Percentiles rank a stretch among this genome's conserved stretches.
phyloP scores from a whole-genome alignment of 192 early-diverging fungal genomes.

The Phlyctochytrium planicorne region DNA sequence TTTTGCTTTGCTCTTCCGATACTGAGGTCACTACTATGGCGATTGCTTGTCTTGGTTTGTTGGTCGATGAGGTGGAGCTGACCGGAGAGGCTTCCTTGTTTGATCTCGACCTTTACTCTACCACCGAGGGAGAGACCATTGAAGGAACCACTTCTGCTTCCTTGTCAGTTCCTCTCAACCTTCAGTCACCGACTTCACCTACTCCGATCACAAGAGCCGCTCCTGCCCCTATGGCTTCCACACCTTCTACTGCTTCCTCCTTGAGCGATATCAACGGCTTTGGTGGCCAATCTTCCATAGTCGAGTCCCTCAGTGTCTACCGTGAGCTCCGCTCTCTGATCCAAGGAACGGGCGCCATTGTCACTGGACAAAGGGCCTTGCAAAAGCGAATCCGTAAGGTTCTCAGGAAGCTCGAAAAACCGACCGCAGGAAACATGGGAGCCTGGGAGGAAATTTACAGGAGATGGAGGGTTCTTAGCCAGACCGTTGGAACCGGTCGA shows the following conservation, averaged over 20 bases:
- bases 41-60: constrained; percentile 62
- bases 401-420: constrained; percentile 61
- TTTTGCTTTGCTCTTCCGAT: constrained; percentile 74
- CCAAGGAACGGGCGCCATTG: constrained; percentile 24
- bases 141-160: not conserved
- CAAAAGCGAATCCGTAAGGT: constrained; percentile 74
- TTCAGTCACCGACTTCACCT: constrained; percentile 23
- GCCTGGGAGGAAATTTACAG: constrained; percentile 83
- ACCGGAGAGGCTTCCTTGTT: constrained; percentile 49
- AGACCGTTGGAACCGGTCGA: constrained; percentile 10
- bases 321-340: constrained; percentile 49
- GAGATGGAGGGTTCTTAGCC: constrained; percentile 67
- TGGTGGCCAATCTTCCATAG: constrained; percentile 42
- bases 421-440: constrained; percentile 71
- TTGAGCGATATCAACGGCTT: not conserved
- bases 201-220: constrained; percentile 29
- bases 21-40: constrained; percentile 53
- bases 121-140: not conserved
- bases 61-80: constrained; percentile 71
- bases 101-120: not conserved
- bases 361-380: constrained; percentile 63
- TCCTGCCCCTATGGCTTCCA: constrained; percentile 5
- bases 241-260: not conserved
- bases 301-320: constrained; percentile 74
- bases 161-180: not conserved